phyloP scores from a whole-genome alignment of 148 eudicot species.

The Beta vulgaris region DNA sequence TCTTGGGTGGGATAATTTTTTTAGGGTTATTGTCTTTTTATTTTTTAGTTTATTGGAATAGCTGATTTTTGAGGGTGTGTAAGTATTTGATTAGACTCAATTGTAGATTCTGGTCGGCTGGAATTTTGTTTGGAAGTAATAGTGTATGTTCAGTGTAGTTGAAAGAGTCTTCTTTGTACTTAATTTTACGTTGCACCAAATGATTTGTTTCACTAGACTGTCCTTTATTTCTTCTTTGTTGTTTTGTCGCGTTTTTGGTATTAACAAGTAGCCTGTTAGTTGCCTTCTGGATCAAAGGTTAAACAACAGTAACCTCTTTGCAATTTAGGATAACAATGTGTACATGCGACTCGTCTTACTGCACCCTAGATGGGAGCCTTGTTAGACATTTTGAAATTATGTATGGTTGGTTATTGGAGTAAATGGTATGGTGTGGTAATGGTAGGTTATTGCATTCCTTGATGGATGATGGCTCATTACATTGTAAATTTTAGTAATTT shows the following conservation, averaged over 20 bases:
- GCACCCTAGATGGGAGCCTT: background rate
- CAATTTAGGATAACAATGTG: background rate
- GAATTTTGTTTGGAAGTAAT: background rate
- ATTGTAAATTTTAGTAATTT: background rate
- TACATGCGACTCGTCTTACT: background rate
- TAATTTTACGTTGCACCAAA: too few relatives aligned
- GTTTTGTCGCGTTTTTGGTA: background rate
- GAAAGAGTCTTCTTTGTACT: too few relatives aligned
- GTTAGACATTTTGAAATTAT: background rate
- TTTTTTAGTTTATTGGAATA: background rate
- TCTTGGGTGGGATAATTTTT: too few relatives aligned
- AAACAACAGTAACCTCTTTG: background rate
- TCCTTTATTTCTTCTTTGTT: background rate
- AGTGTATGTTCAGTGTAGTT: too few relatives aligned
- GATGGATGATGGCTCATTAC: background rate
- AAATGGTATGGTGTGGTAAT: background rate
- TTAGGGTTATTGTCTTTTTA: too few relatives aligned
- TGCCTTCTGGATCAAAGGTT: background rate
- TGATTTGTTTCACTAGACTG: background rate
- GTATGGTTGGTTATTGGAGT: background rate
- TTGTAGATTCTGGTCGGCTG: background rate
- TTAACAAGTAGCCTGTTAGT: too few relatives aligned
- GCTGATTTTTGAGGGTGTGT: background rate
- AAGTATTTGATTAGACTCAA: background rate
- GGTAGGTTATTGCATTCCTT: background rate